These are phyloP conservation scores for Nicotiana benthamiana DNA, from an alignment of 257 asterid species.

Conservation along the genomic window DNA sequence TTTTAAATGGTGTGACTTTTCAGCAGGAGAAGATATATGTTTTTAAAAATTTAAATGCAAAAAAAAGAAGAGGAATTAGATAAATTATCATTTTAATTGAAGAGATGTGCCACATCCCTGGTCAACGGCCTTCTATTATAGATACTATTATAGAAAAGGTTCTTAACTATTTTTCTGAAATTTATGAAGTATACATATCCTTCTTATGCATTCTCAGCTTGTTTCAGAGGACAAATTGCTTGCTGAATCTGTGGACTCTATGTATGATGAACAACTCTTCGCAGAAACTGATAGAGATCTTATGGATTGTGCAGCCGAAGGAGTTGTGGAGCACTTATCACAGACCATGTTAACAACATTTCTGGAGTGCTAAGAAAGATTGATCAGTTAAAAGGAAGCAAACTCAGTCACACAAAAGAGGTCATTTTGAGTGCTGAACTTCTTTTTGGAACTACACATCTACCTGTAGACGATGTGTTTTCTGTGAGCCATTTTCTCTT, in stretches of 20 bases:
- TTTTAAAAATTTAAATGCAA: no score
- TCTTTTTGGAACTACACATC: slow-evolving; percentile 31
- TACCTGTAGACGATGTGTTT: slow-evolving; percentile 28
- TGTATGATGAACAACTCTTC: slow-evolving; percentile 16
- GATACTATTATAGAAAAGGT: no score
- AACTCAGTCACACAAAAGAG: slow-evolving; percentile 46
- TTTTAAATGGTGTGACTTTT: no score
- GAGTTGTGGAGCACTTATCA: slow-evolving; percentile 23
- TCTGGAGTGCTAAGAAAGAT: slow-evolving; percentile 46
- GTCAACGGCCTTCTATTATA: no score
- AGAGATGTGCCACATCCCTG: no score
- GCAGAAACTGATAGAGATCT: slow-evolving; percentile 31
- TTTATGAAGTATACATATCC: no score
- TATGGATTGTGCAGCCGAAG: slow-evolving; percentile 35
- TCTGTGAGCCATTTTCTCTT: slow-evolving; percentile 48
- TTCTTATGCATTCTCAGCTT: no score
- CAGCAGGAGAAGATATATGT: no score
- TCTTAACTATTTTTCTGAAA: no score
- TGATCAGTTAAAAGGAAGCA: slow-evolving; percentile 41
- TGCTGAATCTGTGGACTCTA: slow-evolving; percentile 29
- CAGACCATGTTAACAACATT: slow-evolving; percentile 34
- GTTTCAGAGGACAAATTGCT: slow-evolving; percentile 35
- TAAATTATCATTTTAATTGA: no score
- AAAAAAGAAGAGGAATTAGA: no score
- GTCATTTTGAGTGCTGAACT: slow-evolving; percentile 61